These are phyloP conservation scores for Aegilops umbellulata DNA, from an alignment of 176 grass and related monocot genomes.

Conservation along the genomic window DNA sequence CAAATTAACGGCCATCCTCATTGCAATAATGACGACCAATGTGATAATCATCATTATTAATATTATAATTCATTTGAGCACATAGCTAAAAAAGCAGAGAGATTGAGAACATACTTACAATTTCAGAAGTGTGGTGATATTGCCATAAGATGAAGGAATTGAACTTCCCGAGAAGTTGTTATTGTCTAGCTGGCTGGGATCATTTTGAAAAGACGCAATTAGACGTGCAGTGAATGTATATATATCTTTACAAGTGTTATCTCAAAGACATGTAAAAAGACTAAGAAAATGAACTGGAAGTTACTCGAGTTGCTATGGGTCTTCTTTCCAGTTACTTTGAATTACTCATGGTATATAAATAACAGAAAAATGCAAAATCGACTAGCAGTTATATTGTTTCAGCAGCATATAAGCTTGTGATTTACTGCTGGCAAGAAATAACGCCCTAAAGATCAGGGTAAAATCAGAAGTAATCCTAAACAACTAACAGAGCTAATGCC, in stretches of 20 bases:
- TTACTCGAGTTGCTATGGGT: not conserved
- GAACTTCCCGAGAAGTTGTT: constrained; percentile 88
- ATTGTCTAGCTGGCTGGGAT: constrained; percentile 80
- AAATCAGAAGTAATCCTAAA: constrained; percentile 3
- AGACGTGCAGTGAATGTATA: not conserved
- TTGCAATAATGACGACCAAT: not conserved
- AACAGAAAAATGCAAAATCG: not conserved
- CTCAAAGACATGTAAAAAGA: not conserved
- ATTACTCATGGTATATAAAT: constrained; percentile 1
- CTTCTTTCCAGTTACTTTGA: constrained; percentile 26
- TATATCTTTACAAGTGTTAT: not conserved
- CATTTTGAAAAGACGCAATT: constrained; percentile 5
- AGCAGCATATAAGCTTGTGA: constrained; percentile 2
- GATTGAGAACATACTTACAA: constrained; percentile 34
- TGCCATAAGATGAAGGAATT: constrained; percentile 71
- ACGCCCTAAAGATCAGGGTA: not conserved
- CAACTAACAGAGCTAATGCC: not conserved
- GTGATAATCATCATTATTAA: not conserved
- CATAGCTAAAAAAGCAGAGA: constrained; percentile 1
- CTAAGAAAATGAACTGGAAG: not conserved
- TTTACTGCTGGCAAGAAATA: not conserved
- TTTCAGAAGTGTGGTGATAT: constrained; percentile 63
- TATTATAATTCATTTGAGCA: too few species aligned
- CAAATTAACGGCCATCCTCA: not conserved
- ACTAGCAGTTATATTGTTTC: not conserved